Evolutionary conservation across 257 asterid species (phyloP).

Genomic region (Handroanthus guayacan): DNA sequence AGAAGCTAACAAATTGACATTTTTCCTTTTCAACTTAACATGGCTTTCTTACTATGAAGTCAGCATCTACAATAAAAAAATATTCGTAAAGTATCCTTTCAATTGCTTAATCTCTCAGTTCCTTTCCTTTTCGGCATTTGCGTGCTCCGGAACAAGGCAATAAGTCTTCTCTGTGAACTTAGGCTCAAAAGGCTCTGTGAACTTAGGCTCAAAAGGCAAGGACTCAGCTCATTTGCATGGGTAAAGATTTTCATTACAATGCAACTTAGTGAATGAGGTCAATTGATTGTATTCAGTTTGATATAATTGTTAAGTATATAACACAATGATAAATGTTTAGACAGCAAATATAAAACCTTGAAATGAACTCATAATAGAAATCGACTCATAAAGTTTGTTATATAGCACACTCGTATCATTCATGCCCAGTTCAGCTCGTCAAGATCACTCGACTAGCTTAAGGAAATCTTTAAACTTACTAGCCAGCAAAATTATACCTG

Average conservation of each 20-base stretch:
- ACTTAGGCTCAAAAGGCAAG: background rate
- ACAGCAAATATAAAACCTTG: background rate
- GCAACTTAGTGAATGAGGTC: background rate
- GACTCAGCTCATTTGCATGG: background rate
- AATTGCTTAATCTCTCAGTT: background rate
- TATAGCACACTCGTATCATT: background rate
- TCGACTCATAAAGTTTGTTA: background rate
- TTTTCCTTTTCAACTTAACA: background rate
- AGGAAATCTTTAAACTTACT: slow-evolving; percentile 18
- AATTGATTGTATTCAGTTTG: background rate
- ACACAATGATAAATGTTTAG: background rate
- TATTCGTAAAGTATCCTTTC: background rate
- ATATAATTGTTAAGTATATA: background rate
- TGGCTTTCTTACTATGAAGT: background rate
- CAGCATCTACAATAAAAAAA: background rate
- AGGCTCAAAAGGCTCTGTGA: background rate
- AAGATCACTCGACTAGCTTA: slow-evolving; percentile 12
- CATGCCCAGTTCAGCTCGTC: slow-evolving; percentile 9
- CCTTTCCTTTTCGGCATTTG: background rate
- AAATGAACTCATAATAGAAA: background rate
- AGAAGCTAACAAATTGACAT: background rate
- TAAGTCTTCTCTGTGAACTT: background rate
- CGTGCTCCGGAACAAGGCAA: background rate
- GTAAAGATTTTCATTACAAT: background rate
- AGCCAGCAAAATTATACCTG: slow-evolving; percentile 53